phyloP scores from a whole-genome alignment of 805 yeast genomes.

The Suhomyces pyralidae region DNA sequence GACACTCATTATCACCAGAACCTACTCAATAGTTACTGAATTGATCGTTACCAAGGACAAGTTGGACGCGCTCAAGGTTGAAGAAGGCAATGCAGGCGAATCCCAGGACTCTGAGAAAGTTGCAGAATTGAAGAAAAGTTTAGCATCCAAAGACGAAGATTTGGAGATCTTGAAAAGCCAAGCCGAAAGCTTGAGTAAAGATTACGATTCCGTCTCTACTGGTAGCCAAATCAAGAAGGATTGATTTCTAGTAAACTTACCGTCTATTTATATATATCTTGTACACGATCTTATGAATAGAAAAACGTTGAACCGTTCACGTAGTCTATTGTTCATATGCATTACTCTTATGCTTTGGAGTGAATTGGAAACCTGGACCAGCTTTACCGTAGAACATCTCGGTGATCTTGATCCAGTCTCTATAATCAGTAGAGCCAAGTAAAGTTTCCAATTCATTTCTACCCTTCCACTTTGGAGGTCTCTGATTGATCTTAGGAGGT shows the following conservation, averaged over 20 bases:
- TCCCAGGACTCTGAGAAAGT: conserved; percentile 37
- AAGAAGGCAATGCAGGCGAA: conserved; percentile 14
- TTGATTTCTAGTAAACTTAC: background rate
- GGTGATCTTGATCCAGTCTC: conserved; percentile 93
- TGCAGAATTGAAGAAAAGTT: conserved; percentile 41
- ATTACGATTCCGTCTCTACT: conserved; percentile 45
- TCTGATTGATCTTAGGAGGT: conserved; percentile 86
- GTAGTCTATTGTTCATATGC: conserved; percentile 46
- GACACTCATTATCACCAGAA: conserved; percentile 79
- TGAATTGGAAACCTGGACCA: conserved; percentile 68
- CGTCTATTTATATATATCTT: background rate
- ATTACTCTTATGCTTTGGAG: conserved; percentile 94
- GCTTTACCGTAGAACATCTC: conserved; percentile 94
- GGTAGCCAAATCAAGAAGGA: conserved; percentile 2
- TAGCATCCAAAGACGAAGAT: conserved; percentile 59
- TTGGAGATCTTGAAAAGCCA: conserved; percentile 69
- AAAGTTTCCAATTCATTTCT: conserved; percentile 90
- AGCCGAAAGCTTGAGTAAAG: conserved; percentile 60
- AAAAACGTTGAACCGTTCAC: background rate
- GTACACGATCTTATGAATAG: background rate
- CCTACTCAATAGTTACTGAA: conserved; percentile 76
- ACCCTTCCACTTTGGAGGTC: conserved; percentile 93
- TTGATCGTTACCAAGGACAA: conserved; percentile 63
- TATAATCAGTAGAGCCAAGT: conserved; percentile 78
- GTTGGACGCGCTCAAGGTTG: conserved; percentile 37